Base-by-base conservation (phyloP, 164 flowering plant species). In the Amborella trichopoda region DNA sequence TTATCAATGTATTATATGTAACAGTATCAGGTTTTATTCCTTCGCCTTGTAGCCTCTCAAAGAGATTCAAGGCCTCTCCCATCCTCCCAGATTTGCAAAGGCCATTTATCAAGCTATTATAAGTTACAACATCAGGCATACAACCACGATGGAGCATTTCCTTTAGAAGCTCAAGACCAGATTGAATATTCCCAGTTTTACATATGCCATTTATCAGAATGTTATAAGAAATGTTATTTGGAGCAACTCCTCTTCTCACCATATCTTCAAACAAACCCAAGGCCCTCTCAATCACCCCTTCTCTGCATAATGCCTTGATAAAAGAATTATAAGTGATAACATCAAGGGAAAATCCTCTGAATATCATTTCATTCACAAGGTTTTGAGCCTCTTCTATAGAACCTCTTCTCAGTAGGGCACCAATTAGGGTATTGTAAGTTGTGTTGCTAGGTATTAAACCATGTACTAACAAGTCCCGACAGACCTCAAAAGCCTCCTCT, bases 371-470 rank as follows among this genome's bases (percentile, higher is more conserved):
- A 50, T 77, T 70, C 20, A 80, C 77, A 52, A 84, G 76, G 53
- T 76, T 67, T 27, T 68, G 53, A 22, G 90, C 91, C 41, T 78
- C 78, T 55, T 75, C 73, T 25, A 56, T 65, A 14, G 41, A 68
- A 44, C 76, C 79, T 48, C 63, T 70, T 52, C 68, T 71, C 22
- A 81, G 24, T 58, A 68, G 72, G 41, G 82, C 85, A 55, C 69
- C 73, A 52, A 87, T 77, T 51, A 91, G 50, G 21, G 85, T 87
- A 61, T 91, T 87, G 67, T 75, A 88, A 24, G 96, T 91, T 2
- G 84, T 81, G 18, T 72, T 80, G 63, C 79, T 80, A 49, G 98
- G 84, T 65, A 80, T 68, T 19, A 78, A 81, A 54, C 99, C 96
- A 40, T 82, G 82, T 49, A 68, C 41, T 18, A 82, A 37, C 96